Conservation (phyloP, 768 basidiomycete genomes). For the Polyporus arcularius region DNA sequence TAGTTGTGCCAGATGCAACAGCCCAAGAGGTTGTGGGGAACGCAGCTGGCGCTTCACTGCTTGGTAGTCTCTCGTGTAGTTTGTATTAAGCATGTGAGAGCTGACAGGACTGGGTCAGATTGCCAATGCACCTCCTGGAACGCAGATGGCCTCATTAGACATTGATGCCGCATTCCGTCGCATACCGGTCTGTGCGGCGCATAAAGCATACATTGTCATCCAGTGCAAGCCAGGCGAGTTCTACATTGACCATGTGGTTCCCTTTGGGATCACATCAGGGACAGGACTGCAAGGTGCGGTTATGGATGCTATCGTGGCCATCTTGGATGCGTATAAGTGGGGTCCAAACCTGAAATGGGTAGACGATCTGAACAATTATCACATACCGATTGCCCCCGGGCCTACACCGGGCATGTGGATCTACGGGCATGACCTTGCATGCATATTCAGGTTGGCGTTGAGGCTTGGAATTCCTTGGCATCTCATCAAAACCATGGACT, state of each 20-base stretch:
- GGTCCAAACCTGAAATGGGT: slow-evolving; percentile 10
- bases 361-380: slow-evolving; percentile 6
- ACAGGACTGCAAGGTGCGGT: background rate
- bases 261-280: slow-evolving; percentile 2
- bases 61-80: too few species aligned
- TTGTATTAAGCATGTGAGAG: background rate
- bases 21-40: background rate
- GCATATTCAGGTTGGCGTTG: slow-evolving; percentile 6
- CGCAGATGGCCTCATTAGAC: slow-evolving; percentile 1
- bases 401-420: background rate
- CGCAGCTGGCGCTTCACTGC: too few species aligned
- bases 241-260: slow-evolving; percentile 2
- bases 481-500: slow-evolving; percentile 20
- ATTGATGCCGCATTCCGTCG: slow-evolving; percentile 3
- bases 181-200: background rate
- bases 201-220: slow-evolving; percentile 5
- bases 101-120: background rate
- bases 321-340: background rate
- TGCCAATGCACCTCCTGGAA: slow-evolving; percentile 2
- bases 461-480: slow-evolving; percentile 30
- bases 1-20: background rate
- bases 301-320: slow-evolving; percentile 6
- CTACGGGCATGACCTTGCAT: background rate
- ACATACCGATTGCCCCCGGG: background rate
- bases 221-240: background rate